Evolutionary conservation across 345 rosid genomes (phyloP).

Genomic region (Lepidium didymum): DNA sequence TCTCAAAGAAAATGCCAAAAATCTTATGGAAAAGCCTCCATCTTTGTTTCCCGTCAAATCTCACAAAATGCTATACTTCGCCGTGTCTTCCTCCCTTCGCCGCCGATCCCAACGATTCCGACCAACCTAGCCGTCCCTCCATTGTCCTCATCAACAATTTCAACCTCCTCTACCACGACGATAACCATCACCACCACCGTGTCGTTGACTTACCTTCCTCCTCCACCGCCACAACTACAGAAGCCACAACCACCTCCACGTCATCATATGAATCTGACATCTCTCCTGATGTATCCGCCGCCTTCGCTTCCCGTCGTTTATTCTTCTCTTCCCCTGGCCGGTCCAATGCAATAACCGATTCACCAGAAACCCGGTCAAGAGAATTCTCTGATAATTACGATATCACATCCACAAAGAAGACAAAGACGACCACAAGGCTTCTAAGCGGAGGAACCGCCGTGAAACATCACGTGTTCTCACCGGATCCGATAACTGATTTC

Average conservation of each 20-base stretch:
- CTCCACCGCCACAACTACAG: constrained; percentile 22
- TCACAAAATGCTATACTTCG: constrained; percentile 23
- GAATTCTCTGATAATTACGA: constrained; percentile 19
- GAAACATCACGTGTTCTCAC: constrained; percentile 57
- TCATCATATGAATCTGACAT: constrained; percentile 28
- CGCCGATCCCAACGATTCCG: neutral
- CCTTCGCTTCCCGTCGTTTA: constrained; percentile 83
- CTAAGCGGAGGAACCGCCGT: constrained; percentile 54
- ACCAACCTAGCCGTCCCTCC: constrained; percentile 14
- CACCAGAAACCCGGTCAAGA: constrained; percentile 30
- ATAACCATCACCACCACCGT: neutral
- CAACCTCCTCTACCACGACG: constrained; percentile 35
- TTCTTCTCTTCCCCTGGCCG: constrained; percentile 89
- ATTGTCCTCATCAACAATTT: constrained; percentile 32
- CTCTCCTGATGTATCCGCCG: constrained; percentile 54
- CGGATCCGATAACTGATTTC: constrained; percentile 82
- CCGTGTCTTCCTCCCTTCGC: constrained; percentile 27
- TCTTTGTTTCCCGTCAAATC: constrained; percentile 45
- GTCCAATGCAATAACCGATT: constrained; percentile 79
- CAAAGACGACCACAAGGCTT: neutral
- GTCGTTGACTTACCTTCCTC: constrained; percentile 26
- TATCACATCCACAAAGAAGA: neutral
- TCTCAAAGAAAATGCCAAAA: constrained; percentile 40
- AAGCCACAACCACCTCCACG: constrained; percentile 30
- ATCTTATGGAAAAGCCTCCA: constrained; percentile 58